Base-by-base conservation (phyloP, 768 basidiomycete genomes). In the Tricholoma hemisulphureum region DNA sequence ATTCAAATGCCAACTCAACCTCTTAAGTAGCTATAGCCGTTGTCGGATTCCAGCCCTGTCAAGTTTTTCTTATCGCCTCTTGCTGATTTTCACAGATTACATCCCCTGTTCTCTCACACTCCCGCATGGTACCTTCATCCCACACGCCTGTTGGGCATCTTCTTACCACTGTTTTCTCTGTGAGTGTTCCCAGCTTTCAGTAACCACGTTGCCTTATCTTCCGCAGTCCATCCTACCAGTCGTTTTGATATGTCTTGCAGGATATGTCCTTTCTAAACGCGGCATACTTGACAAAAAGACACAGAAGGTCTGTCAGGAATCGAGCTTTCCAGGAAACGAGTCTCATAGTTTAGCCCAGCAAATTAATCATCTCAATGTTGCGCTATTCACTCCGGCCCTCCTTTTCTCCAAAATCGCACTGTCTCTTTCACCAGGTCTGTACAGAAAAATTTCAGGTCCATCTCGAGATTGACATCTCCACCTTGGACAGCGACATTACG, bases 321-420 rank as follows among this genome's bases (percentile, higher is more conserved):
- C 39, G 49, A 45, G 20, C 31, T 29, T 53, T 51, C 50, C 2
- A n/a, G 28, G 3, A 31, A 26, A 23, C 24, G 10, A 50, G 14
- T 16, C 21, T 14, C 14, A 50, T 23, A 31, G 16, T 20, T 3
- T 6, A n/a, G 14, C 29, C 26, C 65, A 91, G 89, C 83, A 85
- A 82, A 75, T 93, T 18, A 93, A 93, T 65, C 79, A 83, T 20
- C 74, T 96, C 53, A 96, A 95, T 70, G 85, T 96, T 21, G 89
- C 89, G 0, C 83, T 98, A 29, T 97, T 98, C 75, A 93, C 91
- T 0, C 90, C 91, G 0, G 87, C 89, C 0, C 83, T 95, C 6
- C 77, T 96, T 29, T 95, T 96, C 74, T 94, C 91, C 11, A 98
- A 97, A 75, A 94, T 98, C 20, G 96, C 95, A 0, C 96, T 95